Conservation (phyloP, 768 basidiomycete genomes). For the Favolaschia claudopus region DNA sequence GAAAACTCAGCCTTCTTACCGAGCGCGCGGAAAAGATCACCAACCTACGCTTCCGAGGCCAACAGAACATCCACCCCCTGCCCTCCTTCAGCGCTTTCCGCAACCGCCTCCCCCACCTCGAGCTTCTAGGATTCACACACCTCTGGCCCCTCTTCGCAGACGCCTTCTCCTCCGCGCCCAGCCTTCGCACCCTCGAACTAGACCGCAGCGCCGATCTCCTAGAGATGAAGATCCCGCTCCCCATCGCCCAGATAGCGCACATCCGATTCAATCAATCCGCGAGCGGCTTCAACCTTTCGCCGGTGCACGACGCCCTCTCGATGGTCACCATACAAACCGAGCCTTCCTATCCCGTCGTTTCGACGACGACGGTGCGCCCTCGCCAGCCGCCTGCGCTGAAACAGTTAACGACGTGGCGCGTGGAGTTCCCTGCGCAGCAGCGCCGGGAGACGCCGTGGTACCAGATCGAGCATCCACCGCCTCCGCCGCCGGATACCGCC, state of each 20-base stretch:
- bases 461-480: no score
- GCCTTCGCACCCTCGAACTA: neutral
- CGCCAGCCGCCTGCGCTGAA: neutral
- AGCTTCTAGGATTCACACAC: neutral
- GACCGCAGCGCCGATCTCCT: neutral
- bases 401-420: neutral
- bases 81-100: neutral
- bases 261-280: neutral
- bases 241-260: neutral
- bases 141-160: neutral
- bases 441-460: no score
- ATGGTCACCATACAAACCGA: neutral
- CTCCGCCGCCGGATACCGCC: neutral
- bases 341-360: neutral
- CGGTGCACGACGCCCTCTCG: neutral
- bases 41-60: slow-evolving; percentile 34
- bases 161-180: neutral
- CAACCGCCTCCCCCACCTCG: neutral
- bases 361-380: no score
- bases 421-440: no score
- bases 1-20: no score
- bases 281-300: neutral
- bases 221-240: neutral
- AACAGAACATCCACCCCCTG: neutral
- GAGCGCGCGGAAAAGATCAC: no score